Conservation (phyloP, 129 eudicot genomes). For the Centella asiatica region DNA sequence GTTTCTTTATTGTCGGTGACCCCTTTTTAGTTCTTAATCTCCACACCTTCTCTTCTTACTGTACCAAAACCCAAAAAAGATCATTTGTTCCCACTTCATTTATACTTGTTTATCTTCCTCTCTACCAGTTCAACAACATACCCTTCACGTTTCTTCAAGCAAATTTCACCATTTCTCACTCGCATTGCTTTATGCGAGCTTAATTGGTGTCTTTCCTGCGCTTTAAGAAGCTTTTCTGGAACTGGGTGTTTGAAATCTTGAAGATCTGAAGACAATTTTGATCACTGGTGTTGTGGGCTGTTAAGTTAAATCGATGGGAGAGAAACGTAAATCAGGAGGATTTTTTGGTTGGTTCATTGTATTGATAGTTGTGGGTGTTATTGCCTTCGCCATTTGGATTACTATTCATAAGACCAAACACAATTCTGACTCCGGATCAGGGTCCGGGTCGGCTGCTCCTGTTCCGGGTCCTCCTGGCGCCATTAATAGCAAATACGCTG, state of each 20-base stretch:
- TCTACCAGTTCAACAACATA: background rate
- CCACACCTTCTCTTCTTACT: no score
- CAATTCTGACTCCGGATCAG: constrained; percentile 5
- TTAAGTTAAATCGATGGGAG: constrained; percentile 21
- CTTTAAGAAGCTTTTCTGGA: background rate
- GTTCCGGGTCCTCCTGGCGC: constrained; percentile 83
- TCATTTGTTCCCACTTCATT: background rate
- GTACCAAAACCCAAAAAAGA: background rate
- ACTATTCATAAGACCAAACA: constrained; percentile 28
- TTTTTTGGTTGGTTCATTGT: constrained; percentile 57
- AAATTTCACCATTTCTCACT: background rate
- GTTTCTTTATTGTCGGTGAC: background rate
- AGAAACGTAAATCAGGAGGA: constrained; percentile 32
- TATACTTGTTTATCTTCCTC: no score
- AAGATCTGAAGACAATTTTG: background rate
- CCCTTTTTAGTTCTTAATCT: background rate
- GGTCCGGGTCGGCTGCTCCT: constrained; percentile 16
- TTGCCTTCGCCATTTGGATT: constrained; percentile 32
- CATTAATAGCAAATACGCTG: constrained; percentile 48
- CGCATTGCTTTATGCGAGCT: background rate
- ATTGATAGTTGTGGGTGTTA: constrained; percentile 33
- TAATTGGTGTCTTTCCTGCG: background rate
- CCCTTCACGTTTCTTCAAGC: background rate
- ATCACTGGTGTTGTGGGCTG: background rate
- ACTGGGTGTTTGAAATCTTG: constrained; percentile 6